Percentiles rank a stretch among this genome's conserved stretches.
Conservation (phyloP, 1,284 basidiomycete genomes). For the Pyrrhoderma lamaoense region DNA sequence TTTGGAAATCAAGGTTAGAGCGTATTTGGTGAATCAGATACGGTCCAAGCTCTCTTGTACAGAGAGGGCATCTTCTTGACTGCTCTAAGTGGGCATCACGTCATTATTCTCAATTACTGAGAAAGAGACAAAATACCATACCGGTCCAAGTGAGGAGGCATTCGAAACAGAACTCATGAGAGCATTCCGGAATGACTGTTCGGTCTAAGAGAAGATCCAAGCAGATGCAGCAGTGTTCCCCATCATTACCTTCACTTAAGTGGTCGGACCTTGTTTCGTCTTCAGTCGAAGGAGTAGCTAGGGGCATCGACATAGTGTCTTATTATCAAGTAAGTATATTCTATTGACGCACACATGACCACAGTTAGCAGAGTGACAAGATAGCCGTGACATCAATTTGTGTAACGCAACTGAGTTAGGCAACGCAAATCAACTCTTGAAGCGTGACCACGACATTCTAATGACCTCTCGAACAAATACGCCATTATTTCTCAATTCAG, state of each 20-base stretch:
- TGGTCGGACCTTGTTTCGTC: background rate
- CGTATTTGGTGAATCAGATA: constrained; percentile 78
- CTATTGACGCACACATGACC: no score
- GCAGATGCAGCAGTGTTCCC: constrained; percentile 63
- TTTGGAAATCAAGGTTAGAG: constrained; percentile 71
- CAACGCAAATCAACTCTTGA: no score
- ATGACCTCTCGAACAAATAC: background rate
- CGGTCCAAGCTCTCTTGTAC: constrained; percentile 63
- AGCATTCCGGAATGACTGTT: constrained; percentile 72
- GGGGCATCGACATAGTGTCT: no score
- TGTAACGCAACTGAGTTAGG: no score
- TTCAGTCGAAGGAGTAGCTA: background rate
- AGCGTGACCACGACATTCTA: no score
- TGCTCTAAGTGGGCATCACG: constrained; percentile 43
- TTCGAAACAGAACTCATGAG: constrained; percentile 86
- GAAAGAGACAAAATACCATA: constrained; percentile 28
- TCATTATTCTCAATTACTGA: constrained; percentile 1
- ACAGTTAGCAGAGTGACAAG: no score
- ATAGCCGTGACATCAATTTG: no score
- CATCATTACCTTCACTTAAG: constrained; percentile 22
- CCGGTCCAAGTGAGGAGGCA: constrained; percentile 82
- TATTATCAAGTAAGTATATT: no score
- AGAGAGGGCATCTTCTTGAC: constrained; percentile 76
- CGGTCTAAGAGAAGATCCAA: constrained; percentile 69
- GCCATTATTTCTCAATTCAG: background rate